Conservation (phyloP, 2,329 filamentous ascomycete species). For the Alternaria gansuensis region DNA sequence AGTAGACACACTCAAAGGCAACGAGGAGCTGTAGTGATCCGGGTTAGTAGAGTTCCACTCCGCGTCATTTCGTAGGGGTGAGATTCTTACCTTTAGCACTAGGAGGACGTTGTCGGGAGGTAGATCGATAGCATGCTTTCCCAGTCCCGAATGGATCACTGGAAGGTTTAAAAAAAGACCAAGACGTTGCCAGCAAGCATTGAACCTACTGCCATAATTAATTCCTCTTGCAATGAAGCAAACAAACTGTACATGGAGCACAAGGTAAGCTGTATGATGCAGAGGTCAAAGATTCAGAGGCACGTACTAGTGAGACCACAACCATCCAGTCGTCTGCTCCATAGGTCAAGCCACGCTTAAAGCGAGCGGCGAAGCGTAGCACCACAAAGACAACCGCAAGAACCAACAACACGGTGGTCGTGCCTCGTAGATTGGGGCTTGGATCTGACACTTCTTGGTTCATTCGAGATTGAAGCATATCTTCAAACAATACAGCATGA, state of each 20-base stretch:
- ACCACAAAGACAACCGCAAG: constrained; percentile 9
- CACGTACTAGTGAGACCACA: constrained; percentile 12
- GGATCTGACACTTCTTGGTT: not conserved
- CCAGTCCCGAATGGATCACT: constrained; percentile 7
- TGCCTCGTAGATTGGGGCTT: not conserved
- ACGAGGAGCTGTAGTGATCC: constrained; percentile 54
- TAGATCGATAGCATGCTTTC: constrained; percentile 9
- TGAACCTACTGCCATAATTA: constrained; percentile 4
- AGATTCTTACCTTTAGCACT: constrained; percentile 6
- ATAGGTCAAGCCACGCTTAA: constrained; percentile 10
- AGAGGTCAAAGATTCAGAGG: not conserved
- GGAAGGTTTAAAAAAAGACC: not conserved
- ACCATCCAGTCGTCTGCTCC: constrained; percentile 19
- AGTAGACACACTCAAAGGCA: constrained; percentile 60
- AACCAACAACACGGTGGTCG: constrained; percentile 4
- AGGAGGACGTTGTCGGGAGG: constrained; percentile 4
- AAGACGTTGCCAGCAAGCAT: not conserved
- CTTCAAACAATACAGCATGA: not conserved
- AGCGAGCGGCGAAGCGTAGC: constrained; percentile 1
- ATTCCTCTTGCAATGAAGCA: constrained; percentile 7
- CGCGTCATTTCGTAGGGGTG: no score
- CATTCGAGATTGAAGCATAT: not conserved
- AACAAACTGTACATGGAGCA: not conserved
- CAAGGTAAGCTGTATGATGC: constrained; percentile 22
- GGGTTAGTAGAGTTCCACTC: not conserved